Percentiles rank a stretch among this genome's conserved stretches.
Conservation (phyloP, 805 yeast genomes). For the Ogataea siamensis region DNA sequence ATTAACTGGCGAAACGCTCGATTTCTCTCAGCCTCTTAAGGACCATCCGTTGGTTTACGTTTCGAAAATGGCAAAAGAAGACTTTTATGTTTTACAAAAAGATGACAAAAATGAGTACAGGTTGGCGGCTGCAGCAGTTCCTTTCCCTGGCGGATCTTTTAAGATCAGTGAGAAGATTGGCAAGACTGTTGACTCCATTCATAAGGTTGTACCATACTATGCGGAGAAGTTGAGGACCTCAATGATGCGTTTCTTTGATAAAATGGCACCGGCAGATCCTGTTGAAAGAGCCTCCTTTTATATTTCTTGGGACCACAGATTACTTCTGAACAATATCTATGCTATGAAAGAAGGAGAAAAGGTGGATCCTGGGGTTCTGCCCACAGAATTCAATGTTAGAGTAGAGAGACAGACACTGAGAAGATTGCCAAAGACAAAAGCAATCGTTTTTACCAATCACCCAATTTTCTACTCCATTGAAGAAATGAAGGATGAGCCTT, state of each 20-base stretch:
- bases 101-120: constrained; percentile 57
- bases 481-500: constrained; percentile 79
- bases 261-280: constrained; percentile 57
- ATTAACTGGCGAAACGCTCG: constrained; percentile 59
- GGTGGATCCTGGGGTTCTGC: constrained; percentile 42
- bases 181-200: constrained; percentile 59
- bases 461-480: constrained; percentile 77
- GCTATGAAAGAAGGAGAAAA: constrained; percentile 45
- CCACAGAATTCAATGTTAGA: constrained; percentile 59
- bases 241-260: constrained; percentile 71
- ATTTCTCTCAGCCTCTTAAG: constrained; percentile 56
- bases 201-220: constrained; percentile 68
- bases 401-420: constrained; percentile 73
- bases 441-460: constrained; percentile 72
- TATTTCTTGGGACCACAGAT: constrained; percentile 69
- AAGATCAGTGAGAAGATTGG: constrained; percentile 62
- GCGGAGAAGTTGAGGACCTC: constrained; percentile 61
- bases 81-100: constrained; percentile 62
- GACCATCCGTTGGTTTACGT: constrained; percentile 63
- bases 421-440: constrained; percentile 60
- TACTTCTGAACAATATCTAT: constrained; percentile 56
- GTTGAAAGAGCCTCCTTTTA: constrained; percentile 79
- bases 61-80: constrained; percentile 72
- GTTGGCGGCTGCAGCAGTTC: constrained; percentile 71
- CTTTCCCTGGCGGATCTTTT: constrained; percentile 77